These are phyloP conservation scores for Macrophomina phaseolina DNA, from an alignment of 2,329 filamentous ascomycete species.

Conservation along the genomic window DNA sequence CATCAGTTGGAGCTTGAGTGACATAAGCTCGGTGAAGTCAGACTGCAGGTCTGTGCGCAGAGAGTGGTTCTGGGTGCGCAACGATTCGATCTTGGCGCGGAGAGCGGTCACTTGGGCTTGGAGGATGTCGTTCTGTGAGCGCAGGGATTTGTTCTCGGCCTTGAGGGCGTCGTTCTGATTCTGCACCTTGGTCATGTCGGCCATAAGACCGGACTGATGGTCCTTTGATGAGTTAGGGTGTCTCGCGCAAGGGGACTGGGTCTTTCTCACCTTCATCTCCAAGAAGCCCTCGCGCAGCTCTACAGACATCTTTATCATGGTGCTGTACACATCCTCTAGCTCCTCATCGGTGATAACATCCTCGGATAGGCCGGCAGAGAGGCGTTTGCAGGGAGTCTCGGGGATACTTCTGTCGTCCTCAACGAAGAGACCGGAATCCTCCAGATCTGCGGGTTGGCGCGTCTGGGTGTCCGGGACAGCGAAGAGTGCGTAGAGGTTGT, in stretches of 20 bases:
- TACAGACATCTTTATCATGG: conserved; percentile 21
- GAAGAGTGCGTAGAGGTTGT: conserved; percentile 22
- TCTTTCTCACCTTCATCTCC: conserved; percentile 20
- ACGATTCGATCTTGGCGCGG: conserved; percentile 37
- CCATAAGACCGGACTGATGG: conserved; percentile 19
- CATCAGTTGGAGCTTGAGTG: conserved; percentile 47
- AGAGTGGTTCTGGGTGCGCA: conserved; percentile 46
- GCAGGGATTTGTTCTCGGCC: conserved; percentile 10
- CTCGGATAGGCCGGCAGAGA: background rate
- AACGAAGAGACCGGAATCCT: conserved; percentile 25
- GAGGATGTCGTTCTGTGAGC: conserved; percentile 24
- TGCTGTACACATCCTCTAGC: conserved; percentile 19
- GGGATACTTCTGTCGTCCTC: conserved; percentile 15
- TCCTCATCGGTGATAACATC: conserved; percentile 14
- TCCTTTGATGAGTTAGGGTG: conserved; percentile 23
- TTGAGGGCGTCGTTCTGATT: conserved; percentile 16
- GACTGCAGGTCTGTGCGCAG: conserved; percentile 45
- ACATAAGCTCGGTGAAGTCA: conserved; percentile 47
- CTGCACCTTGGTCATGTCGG: conserved; percentile 10
- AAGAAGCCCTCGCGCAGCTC: conserved; percentile 22
- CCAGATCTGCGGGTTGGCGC: conserved; percentile 22
- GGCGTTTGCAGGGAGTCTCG: background rate
- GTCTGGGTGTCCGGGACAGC: conserved; percentile 22
- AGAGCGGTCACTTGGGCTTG: conserved; percentile 15
- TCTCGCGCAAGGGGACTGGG: conserved; percentile 2